Evolutionary conservation across 1,284 basidiomycete genomes (phyloP).

Genomic region (Ceratobasidium sp.): DNA sequence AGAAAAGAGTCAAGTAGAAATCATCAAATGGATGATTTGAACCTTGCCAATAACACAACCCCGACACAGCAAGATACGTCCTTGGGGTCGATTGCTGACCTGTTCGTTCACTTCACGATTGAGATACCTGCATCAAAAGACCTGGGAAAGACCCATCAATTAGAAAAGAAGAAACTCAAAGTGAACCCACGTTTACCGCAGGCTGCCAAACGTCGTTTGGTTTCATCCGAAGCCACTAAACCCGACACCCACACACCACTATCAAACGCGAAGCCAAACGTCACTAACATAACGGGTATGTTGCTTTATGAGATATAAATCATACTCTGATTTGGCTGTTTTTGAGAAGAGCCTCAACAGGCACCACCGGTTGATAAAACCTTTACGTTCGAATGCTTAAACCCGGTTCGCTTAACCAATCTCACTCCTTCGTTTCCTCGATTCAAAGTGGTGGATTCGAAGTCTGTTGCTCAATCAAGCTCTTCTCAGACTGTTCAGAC

Average conservation of each 20-base stretch:
- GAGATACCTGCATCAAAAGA: not conserved
- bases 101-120: not conserved
- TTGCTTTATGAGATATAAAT: not conserved
- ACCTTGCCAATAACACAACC: too few relatives aligned
- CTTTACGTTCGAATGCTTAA: not conserved
- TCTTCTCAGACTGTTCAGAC: not conserved
- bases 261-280: not conserved
- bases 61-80: not conserved
- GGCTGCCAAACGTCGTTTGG: not conserved
- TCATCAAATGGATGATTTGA: too few relatives aligned
- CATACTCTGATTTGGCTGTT: too few relatives aligned
- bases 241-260: not conserved
- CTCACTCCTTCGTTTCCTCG: not conserved
- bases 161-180: not conserved
- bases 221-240: not conserved
- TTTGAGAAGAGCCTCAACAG: not conserved
- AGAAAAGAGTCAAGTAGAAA: too few relatives aligned
- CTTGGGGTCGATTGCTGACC: not conserved
- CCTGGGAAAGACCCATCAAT: not conserved
- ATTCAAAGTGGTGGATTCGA: not conserved
- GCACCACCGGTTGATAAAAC: not conserved
- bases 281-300: not conserved
- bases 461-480: not conserved
- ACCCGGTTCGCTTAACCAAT: not conserved
- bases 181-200: not conserved